Evolutionary conservation across 352 stramenopile species (phyloP).

Genomic region (Phytopythium litorale): DNA sequence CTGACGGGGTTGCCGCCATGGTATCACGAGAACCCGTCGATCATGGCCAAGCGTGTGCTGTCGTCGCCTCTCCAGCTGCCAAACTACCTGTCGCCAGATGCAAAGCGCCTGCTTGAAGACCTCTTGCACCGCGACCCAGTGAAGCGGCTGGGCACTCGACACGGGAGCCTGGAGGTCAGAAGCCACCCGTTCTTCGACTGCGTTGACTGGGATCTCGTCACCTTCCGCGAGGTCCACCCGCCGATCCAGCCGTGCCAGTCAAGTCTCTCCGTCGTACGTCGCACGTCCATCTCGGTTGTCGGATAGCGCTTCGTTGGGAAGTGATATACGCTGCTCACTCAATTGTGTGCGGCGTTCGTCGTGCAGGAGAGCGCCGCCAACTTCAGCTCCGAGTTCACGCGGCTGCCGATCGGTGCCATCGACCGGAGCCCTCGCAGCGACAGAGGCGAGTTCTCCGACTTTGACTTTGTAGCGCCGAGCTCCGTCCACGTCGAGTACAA

Average conservation of each 20-base stretch:
- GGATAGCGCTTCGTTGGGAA: background rate
- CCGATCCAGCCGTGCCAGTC: conserved; percentile 63
- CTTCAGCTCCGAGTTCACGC: conserved; percentile 86
- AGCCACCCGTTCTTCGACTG: conserved; percentile 57
- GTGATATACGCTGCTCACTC: background rate
- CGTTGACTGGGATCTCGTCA: conserved; percentile 67
- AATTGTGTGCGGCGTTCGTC: background rate
- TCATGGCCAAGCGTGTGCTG: conserved; percentile 52
- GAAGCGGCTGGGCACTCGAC: conserved; percentile 42
- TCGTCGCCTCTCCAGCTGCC: conserved; percentile 52
- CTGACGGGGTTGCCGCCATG: conserved; percentile 73
- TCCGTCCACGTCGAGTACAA: conserved; percentile 51
- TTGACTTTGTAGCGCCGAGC: conserved; percentile 75
- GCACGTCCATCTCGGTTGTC: background rate
- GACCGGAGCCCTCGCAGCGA: conserved; percentile 10
- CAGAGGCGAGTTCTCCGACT: conserved; percentile 79
- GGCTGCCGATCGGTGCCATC: conserved; percentile 34
- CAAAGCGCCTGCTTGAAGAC: conserved; percentile 40
- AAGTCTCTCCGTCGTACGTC: conserved; percentile 39
- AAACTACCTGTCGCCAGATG: conserved; percentile 41
- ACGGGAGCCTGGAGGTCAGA: conserved; percentile 54
- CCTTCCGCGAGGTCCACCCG: conserved; percentile 48
- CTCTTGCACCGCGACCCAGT: conserved; percentile 46
- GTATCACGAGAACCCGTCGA: conserved; percentile 57
- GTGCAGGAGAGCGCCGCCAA: conserved; percentile 63